Conservation (phyloP, 2,329 filamentous ascomycete species). For the Aspergillus flavus region DNA sequence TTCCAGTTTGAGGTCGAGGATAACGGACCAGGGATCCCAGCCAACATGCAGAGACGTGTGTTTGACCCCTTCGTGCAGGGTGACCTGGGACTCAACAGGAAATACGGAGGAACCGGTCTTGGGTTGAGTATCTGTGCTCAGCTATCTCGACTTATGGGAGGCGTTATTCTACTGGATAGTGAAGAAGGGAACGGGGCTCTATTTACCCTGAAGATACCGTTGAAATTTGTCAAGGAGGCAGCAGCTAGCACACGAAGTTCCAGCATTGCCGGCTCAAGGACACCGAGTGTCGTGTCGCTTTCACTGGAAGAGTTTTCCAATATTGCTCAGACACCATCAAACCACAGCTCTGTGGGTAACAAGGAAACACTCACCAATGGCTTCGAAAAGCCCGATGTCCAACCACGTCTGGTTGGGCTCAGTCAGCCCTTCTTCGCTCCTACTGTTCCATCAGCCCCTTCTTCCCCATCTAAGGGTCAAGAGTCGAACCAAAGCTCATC, state of each 20-base stretch:
- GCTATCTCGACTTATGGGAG: conserved; percentile 79
- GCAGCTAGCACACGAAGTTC: conserved; percentile 45
- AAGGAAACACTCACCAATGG: conserved; percentile 37
- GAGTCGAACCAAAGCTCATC: background rate
- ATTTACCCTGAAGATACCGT: conserved; percentile 80
- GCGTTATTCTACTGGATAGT: conserved; percentile 72
- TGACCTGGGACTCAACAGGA: conserved; percentile 85
- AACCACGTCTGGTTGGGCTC: conserved; percentile 79
- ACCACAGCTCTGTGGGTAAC: conserved; percentile 20
- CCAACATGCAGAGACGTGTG: conserved; percentile 75
- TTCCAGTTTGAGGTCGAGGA: conserved; percentile 92
- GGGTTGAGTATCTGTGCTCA: conserved; percentile 90
- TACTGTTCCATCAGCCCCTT: conserved; percentile 25
- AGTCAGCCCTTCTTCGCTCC: conserved; percentile 75
- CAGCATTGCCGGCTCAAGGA: conserved; percentile 33
- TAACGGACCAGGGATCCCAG: conserved; percentile 81
- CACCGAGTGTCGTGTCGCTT: conserved; percentile 28
- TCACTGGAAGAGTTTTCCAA: conserved; percentile 30
- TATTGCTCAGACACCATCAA: conserved; percentile 24
- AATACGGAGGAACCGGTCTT: conserved; percentile 84
- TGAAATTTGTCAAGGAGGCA: conserved; percentile 73
- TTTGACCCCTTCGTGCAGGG: conserved; percentile 96
- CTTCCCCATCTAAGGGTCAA: background rate
- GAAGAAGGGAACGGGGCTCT: conserved; percentile 73
- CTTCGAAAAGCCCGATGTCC: conserved; percentile 60